phyloP scores from a whole-genome alignment of 2,329 filamentous ascomycete genomes.

The Botrytis cinerea region DNA sequence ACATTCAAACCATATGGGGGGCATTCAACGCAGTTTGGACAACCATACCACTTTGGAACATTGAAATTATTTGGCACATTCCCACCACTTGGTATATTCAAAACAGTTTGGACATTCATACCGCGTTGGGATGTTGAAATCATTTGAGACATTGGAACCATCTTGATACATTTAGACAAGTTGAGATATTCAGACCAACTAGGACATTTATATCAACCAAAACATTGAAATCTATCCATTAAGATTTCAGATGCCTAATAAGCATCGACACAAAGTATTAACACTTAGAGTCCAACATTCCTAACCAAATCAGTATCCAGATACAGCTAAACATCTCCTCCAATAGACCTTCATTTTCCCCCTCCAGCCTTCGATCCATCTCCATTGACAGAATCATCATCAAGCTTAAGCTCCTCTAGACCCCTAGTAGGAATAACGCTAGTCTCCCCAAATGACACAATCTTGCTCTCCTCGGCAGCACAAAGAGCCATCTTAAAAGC shows the following conservation, averaged over 20 bases:
- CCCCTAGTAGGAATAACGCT: not conserved
- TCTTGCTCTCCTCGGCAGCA: too few relatives aligned
- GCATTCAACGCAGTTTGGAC: not conserved
- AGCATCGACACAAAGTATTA: not conserved
- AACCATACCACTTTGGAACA: not conserved
- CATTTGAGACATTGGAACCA: not conserved
- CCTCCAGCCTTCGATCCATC: not conserved
- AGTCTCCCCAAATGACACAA: not conserved
- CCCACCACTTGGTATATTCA: not conserved
- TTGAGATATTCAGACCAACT: not conserved
- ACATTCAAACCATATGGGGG: not conserved
- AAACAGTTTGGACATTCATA: not conserved
- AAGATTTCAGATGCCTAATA: not conserved
- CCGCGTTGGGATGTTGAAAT: not conserved
- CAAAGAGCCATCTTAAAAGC: too few relatives aligned
- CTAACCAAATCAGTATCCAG: not conserved
- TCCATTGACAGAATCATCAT: not conserved
- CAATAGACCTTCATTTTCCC: not conserved
- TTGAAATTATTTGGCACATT: not conserved
- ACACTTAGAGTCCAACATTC: not conserved
- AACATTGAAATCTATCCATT: not conserved
- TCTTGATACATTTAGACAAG: not conserved
- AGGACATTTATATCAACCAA: not conserved
- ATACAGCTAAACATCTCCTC: not conserved
- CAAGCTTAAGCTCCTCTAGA: not conserved